Percentiles rank a stretch among this genome's conserved stretches.
Evolutionary conservation across 257 asterid species (phyloP).

Genomic region (Datura wrightii): DNA sequence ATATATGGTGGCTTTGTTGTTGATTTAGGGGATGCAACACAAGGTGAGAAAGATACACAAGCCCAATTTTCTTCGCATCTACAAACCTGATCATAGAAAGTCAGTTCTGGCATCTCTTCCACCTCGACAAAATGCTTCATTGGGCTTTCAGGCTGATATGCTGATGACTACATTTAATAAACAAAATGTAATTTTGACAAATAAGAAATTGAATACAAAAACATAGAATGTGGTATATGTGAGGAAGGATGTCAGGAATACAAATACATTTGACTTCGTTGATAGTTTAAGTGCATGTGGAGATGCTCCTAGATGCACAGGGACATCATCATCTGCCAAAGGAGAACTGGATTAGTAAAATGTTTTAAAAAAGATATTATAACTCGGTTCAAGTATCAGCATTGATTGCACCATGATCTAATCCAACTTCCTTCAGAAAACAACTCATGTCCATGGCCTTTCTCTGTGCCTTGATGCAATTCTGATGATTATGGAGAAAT

Average conservation of each 20-base stretch:
- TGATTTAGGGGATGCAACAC: slow-evolving; percentile 55
- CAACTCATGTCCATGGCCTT: slow-evolving; percentile 50
- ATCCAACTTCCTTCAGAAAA: slow-evolving; percentile 71
- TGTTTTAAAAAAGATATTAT: not conserved
- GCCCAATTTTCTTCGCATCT: slow-evolving; percentile 28
- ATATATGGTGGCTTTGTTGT: slow-evolving; percentile 40
- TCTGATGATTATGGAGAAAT: slow-evolving; percentile 74
- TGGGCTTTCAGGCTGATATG: slow-evolving; percentile 40
- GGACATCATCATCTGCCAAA: not conserved
- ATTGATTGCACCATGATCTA: slow-evolving; percentile 49
- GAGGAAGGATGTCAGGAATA: not conserved
- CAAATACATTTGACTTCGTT: slow-evolving; percentile 27
- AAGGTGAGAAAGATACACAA: slow-evolving; percentile 46
- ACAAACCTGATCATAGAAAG: slow-evolving; percentile 33
- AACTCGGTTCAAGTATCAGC: not conserved
- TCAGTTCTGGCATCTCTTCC: slow-evolving; percentile 54
- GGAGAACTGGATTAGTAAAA: not conserved
- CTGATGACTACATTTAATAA: slow-evolving; percentile 36
- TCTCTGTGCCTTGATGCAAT: slow-evolving; percentile 69
- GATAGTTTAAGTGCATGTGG: slow-evolving; percentile 42
- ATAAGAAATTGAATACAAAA: not conserved
- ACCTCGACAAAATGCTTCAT: slow-evolving; percentile 47
- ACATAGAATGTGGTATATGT: not conserved
- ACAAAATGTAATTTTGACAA: not conserved
- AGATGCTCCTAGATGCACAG: slow-evolving; percentile 32